Percentiles rank a stretch among this genome's conserved stretches.
phyloP scores from a whole-genome alignment of 1,284 basidiomycete species.

The Abortiporus biennis region DNA sequence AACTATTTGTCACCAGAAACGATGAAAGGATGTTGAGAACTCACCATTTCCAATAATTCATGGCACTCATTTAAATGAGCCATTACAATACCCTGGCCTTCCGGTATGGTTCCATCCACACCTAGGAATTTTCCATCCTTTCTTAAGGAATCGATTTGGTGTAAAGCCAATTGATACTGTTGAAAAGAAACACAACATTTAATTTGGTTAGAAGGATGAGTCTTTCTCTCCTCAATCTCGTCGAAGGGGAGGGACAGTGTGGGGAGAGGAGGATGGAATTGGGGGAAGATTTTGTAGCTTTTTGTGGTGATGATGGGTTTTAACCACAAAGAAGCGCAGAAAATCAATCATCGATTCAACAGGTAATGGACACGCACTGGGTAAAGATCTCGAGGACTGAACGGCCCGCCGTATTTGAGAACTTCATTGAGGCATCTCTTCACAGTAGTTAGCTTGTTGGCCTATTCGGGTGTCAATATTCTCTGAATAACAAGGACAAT shows the following conservation, averaged over 20 bases:
- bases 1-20: slow-evolving; percentile 1
- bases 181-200: background rate
- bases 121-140: slow-evolving; percentile 93
- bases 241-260: background rate
- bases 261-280: background rate
- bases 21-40: slow-evolving; percentile 15
- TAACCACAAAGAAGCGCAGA: too few species aligned
- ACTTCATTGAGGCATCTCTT: slow-evolving; percentile 99
- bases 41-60: slow-evolving; percentile 88
- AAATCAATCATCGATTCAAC: too few species aligned
- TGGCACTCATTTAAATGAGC: slow-evolving; percentile 97
- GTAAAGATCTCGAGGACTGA: slow-evolving; percentile 93
- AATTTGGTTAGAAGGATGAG: background rate
- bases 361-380: slow-evolving; percentile 56
- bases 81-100: slow-evolving; percentile 95
- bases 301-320: too few species aligned
- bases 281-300: too few species aligned
- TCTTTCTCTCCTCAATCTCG: background rate
- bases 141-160: slow-evolving; percentile 92
- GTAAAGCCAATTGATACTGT: slow-evolving; percentile 91
- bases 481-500: background rate
- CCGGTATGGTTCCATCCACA: slow-evolving; percentile 78
- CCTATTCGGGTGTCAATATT: slow-evolving; percentile 47
- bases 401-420: slow-evolving; percentile 93
- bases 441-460: slow-evolving; percentile 89